These are phyloP conservation scores for Pulveroboletus sp. DNA, from an alignment of 768 basidiomycete genomes.

Conservation along the genomic window DNA sequence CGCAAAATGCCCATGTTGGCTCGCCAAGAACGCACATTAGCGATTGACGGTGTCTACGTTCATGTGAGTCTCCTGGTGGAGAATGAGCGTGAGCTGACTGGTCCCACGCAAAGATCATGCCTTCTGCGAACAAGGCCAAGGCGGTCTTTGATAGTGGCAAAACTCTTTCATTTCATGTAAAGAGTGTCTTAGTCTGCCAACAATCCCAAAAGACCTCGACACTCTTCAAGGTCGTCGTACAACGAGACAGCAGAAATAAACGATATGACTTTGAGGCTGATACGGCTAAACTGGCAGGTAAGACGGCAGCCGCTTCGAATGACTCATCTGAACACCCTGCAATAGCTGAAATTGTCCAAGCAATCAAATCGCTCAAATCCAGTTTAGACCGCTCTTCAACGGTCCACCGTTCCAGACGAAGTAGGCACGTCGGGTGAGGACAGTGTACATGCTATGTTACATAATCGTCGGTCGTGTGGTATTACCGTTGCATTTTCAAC, in stretches of 20 bases:
- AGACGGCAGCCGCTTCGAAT: constrained; percentile 19
- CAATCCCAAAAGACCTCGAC: constrained; percentile 76
- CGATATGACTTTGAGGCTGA: constrained; percentile 98
- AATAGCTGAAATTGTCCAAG: constrained; percentile 73
- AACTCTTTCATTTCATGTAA: constrained; percentile 90
- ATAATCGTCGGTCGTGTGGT: constrained; percentile 7
- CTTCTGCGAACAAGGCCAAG: constrained; percentile 70
- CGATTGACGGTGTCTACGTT: constrained; percentile 93
- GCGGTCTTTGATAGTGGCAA: constrained; percentile 86
- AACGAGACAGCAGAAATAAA: constrained; percentile 71
- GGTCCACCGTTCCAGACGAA: constrained; percentile 55
- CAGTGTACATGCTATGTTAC: not conserved
- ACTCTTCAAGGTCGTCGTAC: constrained; percentile 86
- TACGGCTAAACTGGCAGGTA: constrained; percentile 72
- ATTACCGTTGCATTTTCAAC: not conserved
- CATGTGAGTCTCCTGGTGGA: constrained; percentile 48
- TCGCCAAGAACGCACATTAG: constrained; percentile 84
- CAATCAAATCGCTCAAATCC: constrained; percentile 59
- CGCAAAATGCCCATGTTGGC: constrained; percentile 95
- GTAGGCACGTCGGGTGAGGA: constrained; percentile 48
- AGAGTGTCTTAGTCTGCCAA: constrained; percentile 77
- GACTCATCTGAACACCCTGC: constrained; percentile 1
- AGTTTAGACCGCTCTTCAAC: constrained; percentile 63
- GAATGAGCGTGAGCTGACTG: constrained; percentile 6
- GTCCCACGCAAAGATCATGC: constrained; percentile 65